Percentiles rank a stretch among this genome's conserved stretches.
phyloP scores from a whole-genome alignment of 2,329 filamentous ascomycete genomes.

The Ophiostoma tasmaniense region DNA sequence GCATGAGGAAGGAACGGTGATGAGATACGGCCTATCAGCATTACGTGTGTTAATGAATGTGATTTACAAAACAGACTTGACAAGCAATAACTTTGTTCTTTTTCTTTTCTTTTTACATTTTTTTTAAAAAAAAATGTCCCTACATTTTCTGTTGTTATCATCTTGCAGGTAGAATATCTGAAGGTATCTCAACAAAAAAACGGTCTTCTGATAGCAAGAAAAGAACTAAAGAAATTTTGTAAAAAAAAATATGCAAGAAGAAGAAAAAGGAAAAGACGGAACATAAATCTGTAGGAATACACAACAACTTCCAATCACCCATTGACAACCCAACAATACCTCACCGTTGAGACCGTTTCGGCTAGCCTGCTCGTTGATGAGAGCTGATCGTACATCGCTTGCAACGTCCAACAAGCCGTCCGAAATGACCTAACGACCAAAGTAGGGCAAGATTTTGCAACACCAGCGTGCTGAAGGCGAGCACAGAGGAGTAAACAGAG shows the following conservation, averaged over 20 bases:
- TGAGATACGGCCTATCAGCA: not conserved
- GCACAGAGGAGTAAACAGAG: not conserved
- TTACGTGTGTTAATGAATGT: not conserved
- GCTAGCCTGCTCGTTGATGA: not conserved
- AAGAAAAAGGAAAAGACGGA: too few species aligned
- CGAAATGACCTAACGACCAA: not conserved
- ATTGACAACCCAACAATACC: not conserved
- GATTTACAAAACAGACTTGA: too few species aligned
- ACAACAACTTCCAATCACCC: not conserved
- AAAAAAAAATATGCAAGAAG: too few species aligned
- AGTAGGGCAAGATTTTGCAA: not conserved
- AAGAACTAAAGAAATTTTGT: too few species aligned
- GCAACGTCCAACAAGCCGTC: not conserved
- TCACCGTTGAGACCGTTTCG: slow-evolving; percentile 2
- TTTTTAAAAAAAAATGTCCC: too few species aligned
- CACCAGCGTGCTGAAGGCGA: not conserved
- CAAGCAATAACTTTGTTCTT: too few species aligned
- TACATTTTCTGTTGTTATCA: too few species aligned
- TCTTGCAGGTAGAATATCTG: too few species aligned
- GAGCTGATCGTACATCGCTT: not conserved
- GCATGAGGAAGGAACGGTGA: not conserved
- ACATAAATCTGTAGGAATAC: too few species aligned
- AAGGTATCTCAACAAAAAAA: too few species aligned
- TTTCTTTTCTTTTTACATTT: too few species aligned
- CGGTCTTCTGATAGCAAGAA: too few species aligned